Evolutionary conservation across 306 rosid genomes (phyloP).

Genomic region (Prunus fruticosa): DNA sequence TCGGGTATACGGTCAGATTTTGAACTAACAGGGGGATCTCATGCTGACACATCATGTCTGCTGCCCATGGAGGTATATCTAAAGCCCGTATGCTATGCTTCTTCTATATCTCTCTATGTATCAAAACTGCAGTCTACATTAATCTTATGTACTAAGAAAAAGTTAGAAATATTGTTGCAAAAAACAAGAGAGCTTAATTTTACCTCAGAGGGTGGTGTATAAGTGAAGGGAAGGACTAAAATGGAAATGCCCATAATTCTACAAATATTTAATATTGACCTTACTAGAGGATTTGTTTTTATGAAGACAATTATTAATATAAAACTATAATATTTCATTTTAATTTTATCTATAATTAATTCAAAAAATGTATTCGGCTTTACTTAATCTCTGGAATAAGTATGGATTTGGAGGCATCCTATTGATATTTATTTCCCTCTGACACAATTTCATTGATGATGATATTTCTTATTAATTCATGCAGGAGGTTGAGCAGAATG

Average conservation of each 20-base stretch:
- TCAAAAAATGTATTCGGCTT: neutral
- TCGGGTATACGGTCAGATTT: neutral
- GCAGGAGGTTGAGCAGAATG: conserved; percentile 1
- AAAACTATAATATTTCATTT: neutral
- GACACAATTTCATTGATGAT: neutral
- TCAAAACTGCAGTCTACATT: neutral
- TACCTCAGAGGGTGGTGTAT: no score
- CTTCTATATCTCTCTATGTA: neutral
- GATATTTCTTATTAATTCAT: neutral
- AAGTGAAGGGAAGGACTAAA: neutral
- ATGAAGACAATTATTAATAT: neutral
- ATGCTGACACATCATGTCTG: neutral
- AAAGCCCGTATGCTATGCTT: neutral
- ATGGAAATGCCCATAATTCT: neutral
- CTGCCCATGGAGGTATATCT: conserved; percentile 6
- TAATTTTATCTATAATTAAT: neutral
- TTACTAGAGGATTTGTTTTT: neutral
- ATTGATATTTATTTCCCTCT: neutral
- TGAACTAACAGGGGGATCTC: conserved; percentile 1
- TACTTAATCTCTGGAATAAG: no score
- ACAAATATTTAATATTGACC: neutral
- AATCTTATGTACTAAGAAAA: neutral
- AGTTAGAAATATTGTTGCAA: neutral
- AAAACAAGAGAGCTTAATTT: neutral
- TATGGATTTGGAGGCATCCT: neutral